A percentile compares a stretch with the other conserved stretches of the same genome.
Conservation (phyloP, 179 eudicot genomes). For the Amaranthus tricolor region DNA sequence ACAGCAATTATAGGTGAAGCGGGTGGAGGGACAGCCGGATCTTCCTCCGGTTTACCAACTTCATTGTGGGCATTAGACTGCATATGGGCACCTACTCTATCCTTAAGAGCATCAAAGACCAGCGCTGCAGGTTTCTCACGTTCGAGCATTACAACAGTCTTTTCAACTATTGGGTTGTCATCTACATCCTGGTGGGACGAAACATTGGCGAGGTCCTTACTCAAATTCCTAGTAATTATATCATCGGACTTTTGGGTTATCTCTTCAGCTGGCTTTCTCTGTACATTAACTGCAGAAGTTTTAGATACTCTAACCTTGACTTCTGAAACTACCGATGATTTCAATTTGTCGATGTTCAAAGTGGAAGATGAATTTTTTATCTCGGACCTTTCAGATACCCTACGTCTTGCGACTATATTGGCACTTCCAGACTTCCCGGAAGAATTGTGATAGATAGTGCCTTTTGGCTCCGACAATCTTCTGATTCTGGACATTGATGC, state of each 20-base stretch:
- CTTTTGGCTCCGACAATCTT: constrained; percentile 94
- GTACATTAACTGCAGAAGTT: constrained; percentile 32
- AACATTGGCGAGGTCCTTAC: constrained; percentile 14
- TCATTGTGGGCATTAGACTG: constrained; percentile 26
- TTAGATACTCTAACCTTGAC: constrained; percentile 51
- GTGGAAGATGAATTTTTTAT: constrained; percentile 50
- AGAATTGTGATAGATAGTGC: constrained; percentile 35
- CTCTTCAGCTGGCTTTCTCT: constrained; percentile 42
- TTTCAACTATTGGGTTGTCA: constrained; percentile 68
- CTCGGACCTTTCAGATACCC: constrained; percentile 46
- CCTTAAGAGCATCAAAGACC: constrained; percentile 31
- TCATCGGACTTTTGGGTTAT: constrained; percentile 33
- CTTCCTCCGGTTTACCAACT: constrained; percentile 33
- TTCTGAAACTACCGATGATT: constrained; percentile 66
- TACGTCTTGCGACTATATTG: constrained; percentile 46
- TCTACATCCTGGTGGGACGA: constrained; percentile 43
- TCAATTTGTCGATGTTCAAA: constrained; percentile 45
- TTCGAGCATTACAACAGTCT: constrained; percentile 78
- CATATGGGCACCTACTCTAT: constrained; percentile 17
- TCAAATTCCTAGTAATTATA: constrained; percentile 24
- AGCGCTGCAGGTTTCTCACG: constrained; percentile 55
- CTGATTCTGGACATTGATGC: constrained; percentile 62
- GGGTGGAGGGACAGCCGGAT: constrained; percentile 35
- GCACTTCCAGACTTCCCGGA: constrained; percentile 43
- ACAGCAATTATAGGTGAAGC: constrained; percentile 36